These are phyloP conservation scores for Orychophragmus violaceus DNA, from an alignment of 345 rosid genomes.

Conservation along the genomic window DNA sequence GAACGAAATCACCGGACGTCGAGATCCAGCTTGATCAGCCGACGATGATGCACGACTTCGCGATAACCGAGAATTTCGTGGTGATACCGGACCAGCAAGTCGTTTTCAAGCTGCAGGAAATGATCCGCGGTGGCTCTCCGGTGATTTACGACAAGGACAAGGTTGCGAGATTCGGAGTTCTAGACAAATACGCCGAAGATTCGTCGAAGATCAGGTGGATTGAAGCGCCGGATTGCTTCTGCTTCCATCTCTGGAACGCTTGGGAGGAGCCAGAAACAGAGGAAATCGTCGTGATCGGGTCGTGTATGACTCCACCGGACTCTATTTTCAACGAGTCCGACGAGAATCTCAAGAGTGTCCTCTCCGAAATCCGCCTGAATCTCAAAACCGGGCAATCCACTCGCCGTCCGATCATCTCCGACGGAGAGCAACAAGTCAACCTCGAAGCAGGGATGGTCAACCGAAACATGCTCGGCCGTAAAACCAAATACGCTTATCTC, in stretches of 20 bases:
- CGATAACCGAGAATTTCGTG: slow-evolving; percentile 67
- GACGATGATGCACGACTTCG: slow-evolving; percentile 90
- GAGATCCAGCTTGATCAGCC: slow-evolving; percentile 64
- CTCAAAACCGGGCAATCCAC: slow-evolving; percentile 58
- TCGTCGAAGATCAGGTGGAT: slow-evolving; percentile 51
- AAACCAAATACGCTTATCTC: slow-evolving; percentile 54
- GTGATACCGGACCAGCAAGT: slow-evolving; percentile 87
- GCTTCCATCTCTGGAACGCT: slow-evolving; percentile 93
- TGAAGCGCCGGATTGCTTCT: slow-evolving; percentile 77
- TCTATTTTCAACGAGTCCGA: slow-evolving; percentile 84
- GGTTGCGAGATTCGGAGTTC: slow-evolving; percentile 64
- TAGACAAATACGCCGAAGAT: slow-evolving; percentile 52
- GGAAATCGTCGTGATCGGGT: slow-evolving; percentile 79
- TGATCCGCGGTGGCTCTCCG: slow-evolving; percentile 83
- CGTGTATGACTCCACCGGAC: slow-evolving; percentile 85
- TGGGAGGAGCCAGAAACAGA: slow-evolving; percentile 89
- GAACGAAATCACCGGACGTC: slow-evolving; percentile 57
- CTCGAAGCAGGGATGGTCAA: slow-evolving; percentile 91
- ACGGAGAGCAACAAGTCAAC: slow-evolving; percentile 60
- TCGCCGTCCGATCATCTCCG: slow-evolving; percentile 49
- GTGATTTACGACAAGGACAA: slow-evolving; percentile 70
- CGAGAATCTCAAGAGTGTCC: slow-evolving; percentile 59
- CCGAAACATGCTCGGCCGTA: slow-evolving; percentile 63
- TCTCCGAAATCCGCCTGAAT: slow-evolving; percentile 72
- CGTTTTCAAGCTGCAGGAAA: slow-evolving; percentile 70